Evolutionary conservation across 225 moss, liverwort and hornwort genomes (phyloP), one percentile per base, ranked within the genome.

Genomic region (Neckera pumila): DNA sequence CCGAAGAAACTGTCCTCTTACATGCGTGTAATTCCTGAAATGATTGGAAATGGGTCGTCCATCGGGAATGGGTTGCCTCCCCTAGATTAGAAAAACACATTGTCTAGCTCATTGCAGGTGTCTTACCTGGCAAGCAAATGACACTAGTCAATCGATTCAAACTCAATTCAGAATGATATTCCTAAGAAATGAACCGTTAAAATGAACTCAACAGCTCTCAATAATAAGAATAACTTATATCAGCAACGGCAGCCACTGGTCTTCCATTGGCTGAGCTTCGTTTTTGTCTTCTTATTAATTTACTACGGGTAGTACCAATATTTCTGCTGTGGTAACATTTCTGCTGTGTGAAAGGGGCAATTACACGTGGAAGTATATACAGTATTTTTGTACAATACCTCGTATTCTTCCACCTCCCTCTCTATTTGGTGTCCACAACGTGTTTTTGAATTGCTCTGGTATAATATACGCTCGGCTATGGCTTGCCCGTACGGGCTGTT

Each of bases 381-480:
- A 2, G 3, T 20, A 20, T 51, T 31, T 6, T 9, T 1, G 15
- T 76, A 69, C 5, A 27, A 20, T 4, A 8, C 0, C 4, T 33
- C 54, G 83, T 87, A 83, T 53, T 78, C 76, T 49, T 34, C 15
- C 17, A 70, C 78, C 90, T 91, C 91, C 91, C 91, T 89, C 91
- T 86, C 83, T 83, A 57, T 27, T 69, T 57, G 21, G 33, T n/a
- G 40, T 86, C 20, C 57, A 82, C 26, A 56, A 33, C 14, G 61
- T 69, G 76, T 87, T 90, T 90, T 90, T 76, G 77, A 91, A 88
- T 53, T 62, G 51, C n/a, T 66, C 6, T 42, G 26, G 82, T 82
- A 7, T 40, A 63, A 54, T 40, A n/a, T 62, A 82, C 63, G 72
- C 86, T 57, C 65, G 86, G 58, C 76, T 72, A 47, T 79, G 65